Base-by-base conservation (phyloP, 1,139 yeast genomes). In the Entelexis paramagnoliae region DNA sequence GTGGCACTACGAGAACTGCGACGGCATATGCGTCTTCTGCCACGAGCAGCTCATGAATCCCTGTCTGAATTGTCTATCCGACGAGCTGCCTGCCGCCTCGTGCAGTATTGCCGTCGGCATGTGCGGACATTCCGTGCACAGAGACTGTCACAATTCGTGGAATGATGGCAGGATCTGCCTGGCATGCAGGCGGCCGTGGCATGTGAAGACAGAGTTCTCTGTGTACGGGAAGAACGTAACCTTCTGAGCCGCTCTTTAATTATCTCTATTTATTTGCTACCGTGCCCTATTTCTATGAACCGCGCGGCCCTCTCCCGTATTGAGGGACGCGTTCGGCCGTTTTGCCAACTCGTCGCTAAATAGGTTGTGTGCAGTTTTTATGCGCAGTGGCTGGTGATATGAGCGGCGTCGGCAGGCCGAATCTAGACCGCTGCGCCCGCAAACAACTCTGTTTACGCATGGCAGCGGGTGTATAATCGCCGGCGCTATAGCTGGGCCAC, bases 91-190 rank as follows among this genome's bases (percentile, higher is more conserved):
- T 3, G 17, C 40, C 2, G 13, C 16, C 10, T 19, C 17, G 34
- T 53, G 56, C 45, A 11, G 29, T 5, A 29, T 51, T 4, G 17
- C 19, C 9, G n/a, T 41, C 2, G 56, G 54, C 22, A 19, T 11
- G 17, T 53, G 56, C 34, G 32, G 47, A 32, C 56, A 53, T 16
- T 28, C 39, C 10, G 16, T 53, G 13, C 56, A 53, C 41, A 6
- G 11, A 16, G 52, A 53, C 38, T 53, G 56, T 32, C 38, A 44
- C 33, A 16, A 24, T 8, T 16, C 39, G 7, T 44, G 47, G 47
- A 2, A 17, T 10, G 39, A 40, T 3, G 24, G n/a, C 16, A 13
- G n/a, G 13, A 44, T 19, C 32, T 44, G 47, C 40, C 33, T 44
- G 47, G 24, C 40, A 1, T 53, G 56, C 47, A 46, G 43, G 36